Conservation (phyloP, 352 stramenopile genomes). For the Synura sp. region DNA sequence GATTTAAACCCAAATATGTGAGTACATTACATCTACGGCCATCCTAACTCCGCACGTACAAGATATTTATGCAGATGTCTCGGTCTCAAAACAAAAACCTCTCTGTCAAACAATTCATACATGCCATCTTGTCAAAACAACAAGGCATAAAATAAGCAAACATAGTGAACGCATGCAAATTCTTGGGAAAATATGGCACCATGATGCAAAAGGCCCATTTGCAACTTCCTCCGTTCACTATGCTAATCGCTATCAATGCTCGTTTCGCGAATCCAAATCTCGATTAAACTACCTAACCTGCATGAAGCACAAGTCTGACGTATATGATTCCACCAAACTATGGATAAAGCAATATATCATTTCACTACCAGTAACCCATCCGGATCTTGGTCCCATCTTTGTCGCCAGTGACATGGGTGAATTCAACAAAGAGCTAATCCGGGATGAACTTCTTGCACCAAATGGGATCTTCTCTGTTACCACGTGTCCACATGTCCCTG, state of each 20-base stretch:
- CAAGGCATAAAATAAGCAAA: constrained; percentile 23
- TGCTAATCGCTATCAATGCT: constrained; percentile 27
- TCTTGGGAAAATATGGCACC: constrained; percentile 26
- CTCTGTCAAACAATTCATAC: constrained; percentile 22
- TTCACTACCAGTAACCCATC: constrained; percentile 3
- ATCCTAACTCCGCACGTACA: constrained; percentile 18
- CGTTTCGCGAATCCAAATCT: constrained; percentile 26
- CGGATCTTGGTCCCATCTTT: constrained; percentile 2
- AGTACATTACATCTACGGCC: constrained; percentile 20
- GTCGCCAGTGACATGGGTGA: constrained; percentile 23
- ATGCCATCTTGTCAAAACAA: constrained; percentile 26
- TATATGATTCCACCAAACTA: constrained; percentile 22
- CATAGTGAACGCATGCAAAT: constrained; percentile 15
- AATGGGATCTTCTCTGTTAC: constrained; percentile 19
- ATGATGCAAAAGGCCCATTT: constrained; percentile 17
- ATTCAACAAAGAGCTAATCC: constrained; percentile 26
- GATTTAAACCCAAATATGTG: constrained; percentile 14
- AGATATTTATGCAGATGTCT: constrained; percentile 20
- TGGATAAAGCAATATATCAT: constrained; percentile 32
- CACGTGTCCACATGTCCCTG: constrained; percentile 9
- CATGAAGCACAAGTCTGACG: constrained; percentile 24
- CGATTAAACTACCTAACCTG: constrained; percentile 27
- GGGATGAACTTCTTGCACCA: constrained; percentile 14
- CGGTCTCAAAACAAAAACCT: constrained; percentile 25
- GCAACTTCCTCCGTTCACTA: constrained; percentile 12